Evolutionary conservation across 2,329 filamentous ascomycete genomes (phyloP), one percentile per base, ranked within the genome.

Genomic region (Cladosporium sp.): DNA sequence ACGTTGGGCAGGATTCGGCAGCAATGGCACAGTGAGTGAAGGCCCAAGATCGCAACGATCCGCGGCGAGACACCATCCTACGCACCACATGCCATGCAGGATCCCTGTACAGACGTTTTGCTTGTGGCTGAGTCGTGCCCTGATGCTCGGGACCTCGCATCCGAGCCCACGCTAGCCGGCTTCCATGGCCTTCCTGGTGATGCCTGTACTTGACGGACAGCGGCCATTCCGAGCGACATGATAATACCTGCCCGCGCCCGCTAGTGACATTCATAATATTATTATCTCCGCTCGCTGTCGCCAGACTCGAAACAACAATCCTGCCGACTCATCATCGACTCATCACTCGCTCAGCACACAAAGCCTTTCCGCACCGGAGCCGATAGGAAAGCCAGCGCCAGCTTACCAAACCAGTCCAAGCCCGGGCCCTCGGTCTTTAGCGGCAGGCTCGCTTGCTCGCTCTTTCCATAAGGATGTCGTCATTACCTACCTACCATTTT

Each of bases 61-160:
- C 40, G 28, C 39, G 51, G 52, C 52, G 28, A 45, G 42, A 37
- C 32, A 40, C n/a, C 40, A 36, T 47, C 32, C 40, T 39, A 32
- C 51, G 39, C 51, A 44, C 13, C 25, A 34, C 25, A 13, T 20
- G 39, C 32, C 40, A 55, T 55, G 51, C 51, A 15, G 25, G 32
- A 54, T 45, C 51, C 51, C 51, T 54, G 51, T 36, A 54, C n/a
- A 45, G 36, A 47, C 52, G 52, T 55, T 55, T 42, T 45, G 15
- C 24, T 9, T 42, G 52, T 55, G 52, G 52, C 52, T 51, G 48
- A 24, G 48, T 32, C 28, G 28, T 32, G 28, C 28, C 22, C 51
- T 25, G 39, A 24, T 55, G 3, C 19, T 55, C 52, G 52, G 52
- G 32, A 47, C 9, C 32, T 7, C 7, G 17, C 37, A 47, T 45